Conservation (phyloP, 805 yeast species). For the Wickerhamiella siamensis region DNA sequence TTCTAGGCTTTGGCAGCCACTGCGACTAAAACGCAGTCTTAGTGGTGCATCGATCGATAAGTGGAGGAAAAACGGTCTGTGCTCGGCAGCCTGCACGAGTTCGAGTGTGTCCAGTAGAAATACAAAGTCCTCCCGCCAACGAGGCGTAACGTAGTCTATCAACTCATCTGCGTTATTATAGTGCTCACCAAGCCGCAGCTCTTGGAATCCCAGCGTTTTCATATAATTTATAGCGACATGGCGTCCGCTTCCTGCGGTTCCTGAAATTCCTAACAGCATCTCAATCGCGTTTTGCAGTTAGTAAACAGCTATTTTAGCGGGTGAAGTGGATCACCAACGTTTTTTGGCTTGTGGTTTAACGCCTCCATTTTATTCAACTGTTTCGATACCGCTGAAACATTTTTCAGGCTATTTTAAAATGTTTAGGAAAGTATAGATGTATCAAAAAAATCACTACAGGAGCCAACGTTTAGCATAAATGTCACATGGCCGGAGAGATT, state of each 20-base stretch:
- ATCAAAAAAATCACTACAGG: background rate
- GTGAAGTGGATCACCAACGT: too few species aligned
- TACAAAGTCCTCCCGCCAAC: conserved; percentile 55
- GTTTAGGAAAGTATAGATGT: too few species aligned
- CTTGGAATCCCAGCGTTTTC: conserved; percentile 37
- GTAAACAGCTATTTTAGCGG: too few species aligned
- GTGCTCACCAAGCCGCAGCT: conserved; percentile 20
- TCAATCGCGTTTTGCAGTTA: too few species aligned
- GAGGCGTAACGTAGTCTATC: conserved; percentile 44
- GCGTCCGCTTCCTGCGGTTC: conserved; percentile 54
- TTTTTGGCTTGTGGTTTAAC: too few species aligned
- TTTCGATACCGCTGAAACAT: too few species aligned
- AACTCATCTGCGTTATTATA: conserved; percentile 28
- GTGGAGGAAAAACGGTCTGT: conserved; percentile 76
- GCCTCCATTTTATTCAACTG: too few species aligned
- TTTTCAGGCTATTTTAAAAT: too few species aligned
- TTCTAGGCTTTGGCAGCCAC: conserved; percentile 18
- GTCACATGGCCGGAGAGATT: too few species aligned
- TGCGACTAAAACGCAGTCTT: conserved; percentile 28
- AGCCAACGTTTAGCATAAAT: background rate
- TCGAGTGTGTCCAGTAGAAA: conserved; percentile 32
- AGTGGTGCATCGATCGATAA: conserved; percentile 64
- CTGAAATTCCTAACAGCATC: conserved; percentile 68
- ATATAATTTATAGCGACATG: conserved; percentile 48
- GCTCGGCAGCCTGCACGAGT: conserved; percentile 34